Percentiles rank a stretch among this genome's conserved stretches.
Evolutionary conservation across 176 grass and related monocot species (phyloP).

Genomic region (Aegilops sharonensis): DNA sequence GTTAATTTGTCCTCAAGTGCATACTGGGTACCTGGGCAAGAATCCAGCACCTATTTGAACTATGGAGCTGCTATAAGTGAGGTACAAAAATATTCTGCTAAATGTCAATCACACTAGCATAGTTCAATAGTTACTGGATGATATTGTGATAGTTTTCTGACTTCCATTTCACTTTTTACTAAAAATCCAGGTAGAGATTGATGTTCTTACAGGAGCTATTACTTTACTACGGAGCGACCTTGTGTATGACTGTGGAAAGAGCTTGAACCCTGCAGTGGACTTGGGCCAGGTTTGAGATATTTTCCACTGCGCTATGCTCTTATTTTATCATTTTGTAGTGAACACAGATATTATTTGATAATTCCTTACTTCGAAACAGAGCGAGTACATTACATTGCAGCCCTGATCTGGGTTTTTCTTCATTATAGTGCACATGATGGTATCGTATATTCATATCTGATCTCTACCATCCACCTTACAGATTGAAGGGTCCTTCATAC

Average conservation of each 20-base stretch:
- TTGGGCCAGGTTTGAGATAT: slow-evolving; percentile 59
- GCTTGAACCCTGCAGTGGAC: slow-evolving; percentile 71
- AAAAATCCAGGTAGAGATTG: slow-evolving; percentile 56
- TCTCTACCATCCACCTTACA: neutral
- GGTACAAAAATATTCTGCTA: slow-evolving; percentile 1
- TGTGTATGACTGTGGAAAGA: slow-evolving; percentile 67
- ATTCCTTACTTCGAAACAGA: no score
- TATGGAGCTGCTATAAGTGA: slow-evolving; percentile 68
- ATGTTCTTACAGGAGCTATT: slow-evolving; percentile 61
- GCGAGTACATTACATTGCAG: no score
- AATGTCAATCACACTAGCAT: neutral
- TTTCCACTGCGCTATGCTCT: neutral
- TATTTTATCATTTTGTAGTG: neutral
- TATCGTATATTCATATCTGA: neutral
- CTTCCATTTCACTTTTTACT: neutral
- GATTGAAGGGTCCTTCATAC: slow-evolving; percentile 58
- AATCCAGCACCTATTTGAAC: slow-evolving; percentile 44
- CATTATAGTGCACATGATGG: neutral
- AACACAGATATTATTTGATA: neutral
- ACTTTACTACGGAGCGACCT: slow-evolving; percentile 43
- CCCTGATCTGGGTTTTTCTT: neutral
- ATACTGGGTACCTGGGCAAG: slow-evolving; percentile 49
- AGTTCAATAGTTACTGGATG: neutral
- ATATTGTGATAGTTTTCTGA: neutral
- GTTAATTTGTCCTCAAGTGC: slow-evolving; percentile 62